Evolutionary conservation across 2,329 filamentous ascomycete genomes (phyloP).

Genomic region (Ophidiomyces ophidiicola): DNA sequence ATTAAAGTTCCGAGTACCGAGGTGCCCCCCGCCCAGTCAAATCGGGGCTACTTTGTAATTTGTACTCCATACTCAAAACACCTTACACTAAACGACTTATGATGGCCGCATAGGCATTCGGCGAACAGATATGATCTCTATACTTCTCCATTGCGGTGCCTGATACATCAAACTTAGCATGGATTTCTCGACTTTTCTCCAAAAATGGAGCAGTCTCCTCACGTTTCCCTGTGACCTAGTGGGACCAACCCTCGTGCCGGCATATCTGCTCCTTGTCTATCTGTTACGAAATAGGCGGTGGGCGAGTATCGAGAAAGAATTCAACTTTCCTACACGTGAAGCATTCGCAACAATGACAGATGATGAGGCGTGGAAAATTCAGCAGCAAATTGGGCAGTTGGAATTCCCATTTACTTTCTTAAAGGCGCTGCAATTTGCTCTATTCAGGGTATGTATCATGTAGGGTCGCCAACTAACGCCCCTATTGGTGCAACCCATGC

Average conservation of each 20-base stretch:
- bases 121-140: too few species aligned
- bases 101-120: too few species aligned
- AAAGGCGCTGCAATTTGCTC: slow-evolving; percentile 45
- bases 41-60: too few species aligned
- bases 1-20: too few species aligned
- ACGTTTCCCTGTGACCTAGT: not conserved
- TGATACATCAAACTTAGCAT: too few species aligned
- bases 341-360: slow-evolving; percentile 43
- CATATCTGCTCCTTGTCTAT: slow-evolving; percentile 27
- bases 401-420: slow-evolving; percentile 46
- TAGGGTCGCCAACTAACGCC: not conserved
- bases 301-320: slow-evolving; percentile 31
- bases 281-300: slow-evolving; percentile 30
- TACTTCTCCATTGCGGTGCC: too few species aligned
- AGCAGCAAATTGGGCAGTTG: slow-evolving; percentile 34
- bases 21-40: too few species aligned
- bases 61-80: too few species aligned
- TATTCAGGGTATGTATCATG: slow-evolving; percentile 40
- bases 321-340: slow-evolving; percentile 35
- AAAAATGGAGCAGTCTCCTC: slow-evolving; percentile 3
- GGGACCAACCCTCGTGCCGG: not conserved
- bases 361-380: slow-evolving; percentile 42
- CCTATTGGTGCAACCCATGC: not conserved
- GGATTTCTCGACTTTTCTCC: slow-evolving; percentile 1
- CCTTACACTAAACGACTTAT: too few species aligned